These are phyloP conservation scores for Trichosporon inkin DNA, from an alignment of 1,284 basidiomycete genomes.

Conservation along the genomic window DNA sequence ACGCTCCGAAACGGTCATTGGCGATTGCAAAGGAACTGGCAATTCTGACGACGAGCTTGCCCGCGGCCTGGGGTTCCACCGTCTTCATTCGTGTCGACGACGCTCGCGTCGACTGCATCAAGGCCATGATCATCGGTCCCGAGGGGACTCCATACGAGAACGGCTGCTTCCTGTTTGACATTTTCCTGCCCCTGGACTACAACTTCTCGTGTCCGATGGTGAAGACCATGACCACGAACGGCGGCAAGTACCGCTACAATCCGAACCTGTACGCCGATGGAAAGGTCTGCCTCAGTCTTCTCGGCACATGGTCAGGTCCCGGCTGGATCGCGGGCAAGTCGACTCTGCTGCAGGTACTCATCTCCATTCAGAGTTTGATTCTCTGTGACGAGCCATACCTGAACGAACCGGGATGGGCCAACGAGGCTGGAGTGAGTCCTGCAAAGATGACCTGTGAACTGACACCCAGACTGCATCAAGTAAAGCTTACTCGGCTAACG, in stretches of 20 bases:
- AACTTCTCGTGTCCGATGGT: constrained; percentile 53
- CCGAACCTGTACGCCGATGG: constrained; percentile 74
- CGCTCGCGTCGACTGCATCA: constrained; percentile 81
- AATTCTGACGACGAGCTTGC: constrained; percentile 80
- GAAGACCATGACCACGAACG: constrained; percentile 88
- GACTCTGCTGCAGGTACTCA: constrained; percentile 70
- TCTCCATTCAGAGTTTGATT: constrained; percentile 93
- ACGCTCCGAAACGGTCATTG: constrained; percentile 78
- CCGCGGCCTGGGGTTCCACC: constrained; percentile 82
- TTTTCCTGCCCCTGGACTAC: constrained; percentile 64
- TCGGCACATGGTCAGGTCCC: constrained; percentile 86
- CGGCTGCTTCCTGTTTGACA: constrained; percentile 65
- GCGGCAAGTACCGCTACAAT: constrained; percentile 82
- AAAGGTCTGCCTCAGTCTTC: constrained; percentile 82
- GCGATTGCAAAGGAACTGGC: constrained; percentile 91
- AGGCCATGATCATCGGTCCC: constrained; percentile 79
- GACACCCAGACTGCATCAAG: constrained; percentile 55
- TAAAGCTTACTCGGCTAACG: constrained; percentile 61
- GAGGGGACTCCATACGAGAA: constrained; percentile 79
- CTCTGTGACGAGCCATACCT: constrained; percentile 81
- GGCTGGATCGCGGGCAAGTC: constrained; percentile 83
- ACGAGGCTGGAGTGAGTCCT: constrained; percentile 62
- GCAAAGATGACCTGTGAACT: neutral
- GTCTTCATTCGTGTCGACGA: constrained; percentile 65
- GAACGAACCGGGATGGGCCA: constrained; percentile 84